Base-by-base conservation (phyloP, 345 rosid genomes). In the Salix udensis region DNA sequence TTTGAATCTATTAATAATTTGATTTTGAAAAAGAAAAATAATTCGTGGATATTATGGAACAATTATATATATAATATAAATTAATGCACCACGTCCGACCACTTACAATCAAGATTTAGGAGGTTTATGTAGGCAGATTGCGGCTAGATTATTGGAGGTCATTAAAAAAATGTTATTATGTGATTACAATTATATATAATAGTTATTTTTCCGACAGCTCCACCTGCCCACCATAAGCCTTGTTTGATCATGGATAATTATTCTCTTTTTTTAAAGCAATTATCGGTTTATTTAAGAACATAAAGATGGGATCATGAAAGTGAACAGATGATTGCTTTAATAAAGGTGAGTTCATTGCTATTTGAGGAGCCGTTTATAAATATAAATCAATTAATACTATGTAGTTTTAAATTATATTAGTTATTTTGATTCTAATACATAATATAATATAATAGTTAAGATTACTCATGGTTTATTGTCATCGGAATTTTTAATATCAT, bases 151-250 rank as follows among this genome's bases (percentile, higher is more conserved):
- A 40, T 28, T 65, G 7, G 14, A n/a, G 44, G 2, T 13, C 58
- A 18, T 26, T 46, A 65, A 53, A 37, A 75, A 30, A 67, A 14
- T 6, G 2, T 16, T 12, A 30, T 12, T 18, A 18, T 24, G 26
- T 1, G 21, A 36, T 24, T 44, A 61, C 1, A 15, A 24, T 31
- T 53, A 53, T 36, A 52, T 36, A 55, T 1, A 2, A 15, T 2
- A 12, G 6, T 74, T 19, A 42, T 28, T 34, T 24, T 24, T 30
- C 78, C 72, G 81, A 81, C 81, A 81, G 21, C 67, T 53, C 46
- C 81, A 79, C 76, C 64, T 78, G 84, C 74, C 37, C 11, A 30
- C 42, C 74, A 71, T 28, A 67, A 55, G 50, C 74, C 72, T 52
- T 65, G 78, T 46, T 46, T 46, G 52, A 46, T 46, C 52, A 46